These are phyloP conservation scores for Fusarium tanahbumbuense DNA, from an alignment of 2,329 filamentous ascomycete genomes.

Conservation along the genomic window DNA sequence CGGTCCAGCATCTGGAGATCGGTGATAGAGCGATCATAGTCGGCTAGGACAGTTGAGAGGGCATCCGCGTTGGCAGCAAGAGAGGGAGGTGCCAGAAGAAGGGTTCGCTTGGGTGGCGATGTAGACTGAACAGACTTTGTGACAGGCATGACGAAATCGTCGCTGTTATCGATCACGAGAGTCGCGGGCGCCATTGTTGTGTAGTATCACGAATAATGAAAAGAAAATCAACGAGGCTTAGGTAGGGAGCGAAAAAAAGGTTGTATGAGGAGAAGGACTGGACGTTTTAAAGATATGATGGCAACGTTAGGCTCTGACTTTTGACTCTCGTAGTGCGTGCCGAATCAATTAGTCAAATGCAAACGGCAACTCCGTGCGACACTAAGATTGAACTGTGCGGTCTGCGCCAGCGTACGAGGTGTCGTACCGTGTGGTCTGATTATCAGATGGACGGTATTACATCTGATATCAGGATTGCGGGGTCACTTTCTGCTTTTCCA, in stretches of 20 bases:
- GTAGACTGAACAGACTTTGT: conserved; percentile 39
- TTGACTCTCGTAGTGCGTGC: conserved; percentile 27
- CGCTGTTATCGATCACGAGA: conserved; percentile 66
- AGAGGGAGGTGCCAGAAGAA: conserved; percentile 90
- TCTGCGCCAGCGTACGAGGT: not conserved
- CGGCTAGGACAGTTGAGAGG: conserved; percentile 75
- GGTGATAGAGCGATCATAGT: conserved; percentile 79
- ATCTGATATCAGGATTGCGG: conserved; percentile 45
- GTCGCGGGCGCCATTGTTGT: conserved; percentile 63
- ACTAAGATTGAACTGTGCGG: conserved; percentile 33
- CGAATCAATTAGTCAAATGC: conserved; percentile 47
- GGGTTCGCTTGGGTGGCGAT: conserved; percentile 65
- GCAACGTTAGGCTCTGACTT: conserved; percentile 36
- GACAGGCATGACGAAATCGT: conserved; percentile 60
- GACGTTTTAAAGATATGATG: conserved; percentile 37
- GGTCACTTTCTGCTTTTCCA: conserved; percentile 46
- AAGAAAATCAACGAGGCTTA: conserved; percentile 5
- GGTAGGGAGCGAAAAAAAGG: not conserved
- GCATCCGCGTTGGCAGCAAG: conserved; percentile 86
- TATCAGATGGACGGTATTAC: conserved; percentile 34
- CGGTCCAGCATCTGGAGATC: conserved; percentile 99
- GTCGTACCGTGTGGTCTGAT: conserved; percentile 30
- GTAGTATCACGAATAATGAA: conserved; percentile 3
- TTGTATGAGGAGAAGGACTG: conserved; percentile 11
- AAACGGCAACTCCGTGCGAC: conserved; percentile 24